A percentile compares a stretch with the other conserved stretches of the same genome.
Evolutionary conservation across 176 grass and related monocot genomes (phyloP).

Genomic region (Sorghum bicolor): DNA sequence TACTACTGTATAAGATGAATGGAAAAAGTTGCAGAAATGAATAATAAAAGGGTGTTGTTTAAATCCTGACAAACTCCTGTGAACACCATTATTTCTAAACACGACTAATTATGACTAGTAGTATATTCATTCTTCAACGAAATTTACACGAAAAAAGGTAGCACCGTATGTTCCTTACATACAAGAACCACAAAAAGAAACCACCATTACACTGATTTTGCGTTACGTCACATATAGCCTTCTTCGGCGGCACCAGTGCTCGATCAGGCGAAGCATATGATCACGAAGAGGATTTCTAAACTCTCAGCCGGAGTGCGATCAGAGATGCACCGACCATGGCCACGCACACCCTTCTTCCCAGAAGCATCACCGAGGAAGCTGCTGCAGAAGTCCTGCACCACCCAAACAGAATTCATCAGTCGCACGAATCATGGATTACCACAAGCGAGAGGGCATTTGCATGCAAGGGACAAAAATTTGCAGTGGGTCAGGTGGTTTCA

Average conservation of each 20-base stretch:
- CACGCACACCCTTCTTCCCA: conserved; percentile 3
- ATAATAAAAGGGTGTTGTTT: neutral
- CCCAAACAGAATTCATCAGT: neutral
- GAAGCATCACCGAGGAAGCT: neutral
- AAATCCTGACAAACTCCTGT: neutral
- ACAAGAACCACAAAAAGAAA: neutral
- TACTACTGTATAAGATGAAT: neutral
- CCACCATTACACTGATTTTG: neutral
- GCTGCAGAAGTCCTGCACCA: conserved; percentile 36
- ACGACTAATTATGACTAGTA: neutral
- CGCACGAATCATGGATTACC: neutral
- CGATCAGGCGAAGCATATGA: neutral
- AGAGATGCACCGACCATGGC: neutral
- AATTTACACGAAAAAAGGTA: conserved; percentile 12
- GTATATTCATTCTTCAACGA: neutral
- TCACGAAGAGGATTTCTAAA: neutral
- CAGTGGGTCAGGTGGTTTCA: neutral
- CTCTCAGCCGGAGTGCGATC: conserved; percentile 18
- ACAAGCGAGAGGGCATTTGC: neutral
- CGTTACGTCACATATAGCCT: neutral
- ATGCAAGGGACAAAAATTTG: neutral
- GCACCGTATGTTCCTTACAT: neutral
- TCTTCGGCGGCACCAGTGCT: neutral
- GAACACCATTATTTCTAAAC: neutral
- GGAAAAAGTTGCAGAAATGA: neutral